Conservation (phyloP, 192 early-diverging fungal genomes). For the Jimgerdemannia flammicorona region DNA sequence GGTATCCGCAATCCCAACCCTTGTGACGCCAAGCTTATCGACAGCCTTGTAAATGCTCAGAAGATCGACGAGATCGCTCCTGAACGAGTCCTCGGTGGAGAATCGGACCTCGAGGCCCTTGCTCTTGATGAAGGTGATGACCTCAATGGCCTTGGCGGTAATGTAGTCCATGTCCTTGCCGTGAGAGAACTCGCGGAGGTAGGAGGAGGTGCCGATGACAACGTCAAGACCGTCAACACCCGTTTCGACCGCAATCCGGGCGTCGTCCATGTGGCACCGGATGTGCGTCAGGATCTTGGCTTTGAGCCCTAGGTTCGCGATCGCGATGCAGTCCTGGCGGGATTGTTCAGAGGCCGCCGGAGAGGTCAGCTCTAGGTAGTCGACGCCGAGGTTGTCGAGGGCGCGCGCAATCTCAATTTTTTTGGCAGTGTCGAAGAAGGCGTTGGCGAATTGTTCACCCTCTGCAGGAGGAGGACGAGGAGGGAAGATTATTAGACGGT, state of each 20-base stretch:
- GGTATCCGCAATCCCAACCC: constrained; percentile 98
- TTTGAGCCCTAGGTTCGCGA: constrained; percentile 90
- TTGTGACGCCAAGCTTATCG: constrained; percentile 97
- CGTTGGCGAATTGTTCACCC: constrained; percentile 99
- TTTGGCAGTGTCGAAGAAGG: constrained; percentile 96
- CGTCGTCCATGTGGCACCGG: constrained; percentile 99
- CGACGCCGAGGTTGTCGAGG: constrained; percentile 97
- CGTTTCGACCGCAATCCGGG: constrained; percentile 92
- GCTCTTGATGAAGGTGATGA: constrained; percentile 93
- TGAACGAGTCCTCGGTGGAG: constrained; percentile 98
- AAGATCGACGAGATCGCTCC: constrained; percentile 94
- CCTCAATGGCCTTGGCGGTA: constrained; percentile 92
- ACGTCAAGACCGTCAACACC: constrained; percentile 97
- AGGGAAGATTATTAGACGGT: constrained; percentile 9
- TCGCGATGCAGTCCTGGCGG: constrained; percentile 86
- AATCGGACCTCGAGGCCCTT: constrained; percentile 97
- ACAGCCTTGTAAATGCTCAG: constrained; percentile 94
- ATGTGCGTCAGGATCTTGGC: constrained; percentile 97
- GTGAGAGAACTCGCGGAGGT: constrained; percentile 96
- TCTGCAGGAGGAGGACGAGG: constrained; percentile 41
- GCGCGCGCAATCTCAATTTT: constrained; percentile 99
- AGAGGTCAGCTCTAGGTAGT: constrained; percentile 97
- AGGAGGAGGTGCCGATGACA: constrained; percentile 96
- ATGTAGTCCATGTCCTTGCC: constrained; percentile 99
- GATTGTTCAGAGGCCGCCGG: constrained; percentile 97